Evolutionary conservation across 352 stramenopile species (phyloP).

Genomic region (Pythium volutum): DNA sequence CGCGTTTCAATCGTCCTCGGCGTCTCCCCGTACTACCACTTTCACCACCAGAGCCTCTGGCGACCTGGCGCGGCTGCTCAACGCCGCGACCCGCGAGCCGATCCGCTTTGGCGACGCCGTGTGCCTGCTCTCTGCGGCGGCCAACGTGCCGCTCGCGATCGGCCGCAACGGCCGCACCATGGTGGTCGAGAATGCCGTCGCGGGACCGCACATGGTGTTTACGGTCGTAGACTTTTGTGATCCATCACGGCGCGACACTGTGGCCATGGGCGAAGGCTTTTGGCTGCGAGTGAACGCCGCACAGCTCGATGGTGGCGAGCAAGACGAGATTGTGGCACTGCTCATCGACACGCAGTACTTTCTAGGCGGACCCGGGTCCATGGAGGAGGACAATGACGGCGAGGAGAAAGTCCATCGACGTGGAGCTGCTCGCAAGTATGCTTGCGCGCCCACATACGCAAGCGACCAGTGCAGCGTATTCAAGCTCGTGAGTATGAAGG

Average conservation of each 20-base stretch:
- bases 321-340: conserved; percentile 36
- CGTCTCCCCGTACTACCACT: not conserved
- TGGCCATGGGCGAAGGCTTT: conserved; percentile 46
- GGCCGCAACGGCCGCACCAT: conserved; percentile 39
- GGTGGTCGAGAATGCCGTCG: conserved; percentile 18
- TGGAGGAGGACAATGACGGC: conserved; percentile 26
- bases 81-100: conserved; percentile 42
- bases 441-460: not conserved
- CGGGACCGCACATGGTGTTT: conserved; percentile 58
- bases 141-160: conserved; percentile 47
- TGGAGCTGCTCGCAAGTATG: not conserved
- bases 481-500: conserved; percentile 58
- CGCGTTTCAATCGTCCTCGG: conserved; percentile 36
- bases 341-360: conserved; percentile 56
- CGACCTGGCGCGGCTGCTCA: conserved; percentile 38
- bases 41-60: not conserved
- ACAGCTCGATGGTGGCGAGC: conserved; percentile 18
- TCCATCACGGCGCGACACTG: conserved; percentile 37
- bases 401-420: not conserved
- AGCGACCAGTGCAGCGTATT: conserved; percentile 25
- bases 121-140: conserved; percentile 46
- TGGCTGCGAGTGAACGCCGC: conserved; percentile 49
- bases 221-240: conserved; percentile 64
- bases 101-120: conserved; percentile 63
- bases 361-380: conserved; percentile 46